Conservation (phyloP, 768 basidiomycete species). For the Artomyces pyxidatus region DNA sequence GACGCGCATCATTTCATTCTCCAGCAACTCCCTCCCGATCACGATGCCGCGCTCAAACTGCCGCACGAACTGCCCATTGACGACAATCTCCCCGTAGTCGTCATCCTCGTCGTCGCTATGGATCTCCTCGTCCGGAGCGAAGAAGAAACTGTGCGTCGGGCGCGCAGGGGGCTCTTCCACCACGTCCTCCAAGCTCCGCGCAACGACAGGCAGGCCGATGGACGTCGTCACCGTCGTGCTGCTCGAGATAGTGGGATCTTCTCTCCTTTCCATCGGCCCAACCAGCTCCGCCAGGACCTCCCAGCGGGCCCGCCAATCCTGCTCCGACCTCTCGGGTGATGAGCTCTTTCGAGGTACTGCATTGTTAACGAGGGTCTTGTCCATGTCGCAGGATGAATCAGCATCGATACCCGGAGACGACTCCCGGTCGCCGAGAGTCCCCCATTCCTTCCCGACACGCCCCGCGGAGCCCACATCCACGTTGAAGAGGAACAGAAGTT, state of each 20-base stretch:
- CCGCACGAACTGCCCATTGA: conserved; percentile 10
- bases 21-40: neutral
- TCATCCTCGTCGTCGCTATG: conserved; percentile 14
- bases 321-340: neutral
- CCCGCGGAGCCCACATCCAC: conserved; percentile 21
- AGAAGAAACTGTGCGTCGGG: conserved; percentile 3
- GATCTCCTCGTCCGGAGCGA: conserved; percentile 1
- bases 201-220: conserved; percentile 10
- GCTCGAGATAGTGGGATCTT: neutral
- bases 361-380: neutral
- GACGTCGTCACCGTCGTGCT: conserved; percentile 6
- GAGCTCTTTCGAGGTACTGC: neutral
- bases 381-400: neutral
- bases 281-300: conserved; percentile 15
- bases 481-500: conserved; percentile 57
- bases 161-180: neutral
- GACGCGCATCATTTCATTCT: neutral
- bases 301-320: conserved; percentile 16
- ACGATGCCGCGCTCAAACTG: neutral
- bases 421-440: neutral
- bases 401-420: too few relatives aligned
- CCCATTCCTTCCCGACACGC: neutral
- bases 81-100: conserved; percentile 14
- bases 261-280: conserved; percentile 8
- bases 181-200: conserved; percentile 5